Percentiles rank a stretch among this genome's conserved stretches.
phyloP scores from a whole-genome alignment of 108 stramenopile genomes.

The Pseudonitzschia delicatissima region DNA sequence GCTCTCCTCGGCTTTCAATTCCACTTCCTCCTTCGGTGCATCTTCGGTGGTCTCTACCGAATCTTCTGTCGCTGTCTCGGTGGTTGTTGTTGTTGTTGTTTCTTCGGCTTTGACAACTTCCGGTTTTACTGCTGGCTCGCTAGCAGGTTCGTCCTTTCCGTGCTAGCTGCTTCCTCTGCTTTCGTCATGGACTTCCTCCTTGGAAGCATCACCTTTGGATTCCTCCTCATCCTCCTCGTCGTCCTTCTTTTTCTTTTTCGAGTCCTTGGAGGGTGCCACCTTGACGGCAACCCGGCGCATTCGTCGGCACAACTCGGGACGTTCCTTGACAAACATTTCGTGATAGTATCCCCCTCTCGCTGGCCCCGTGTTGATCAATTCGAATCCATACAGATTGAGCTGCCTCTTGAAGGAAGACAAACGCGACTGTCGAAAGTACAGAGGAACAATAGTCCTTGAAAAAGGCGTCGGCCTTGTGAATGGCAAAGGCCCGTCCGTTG shows the following conservation, averaged over 20 bases:
- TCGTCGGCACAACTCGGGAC: constrained; percentile 47
- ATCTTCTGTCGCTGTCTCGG: not conserved
- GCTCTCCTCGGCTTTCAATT: too few relatives aligned
- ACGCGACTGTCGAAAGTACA: constrained; percentile 87
- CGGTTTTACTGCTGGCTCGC: too few relatives aligned
- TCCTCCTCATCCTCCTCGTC: not conserved
- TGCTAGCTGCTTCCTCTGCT: too few relatives aligned
- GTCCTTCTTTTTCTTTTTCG: not conserved
- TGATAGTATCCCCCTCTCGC: constrained; percentile 81
- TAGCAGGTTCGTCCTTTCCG: too few relatives aligned
- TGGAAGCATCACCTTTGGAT: not conserved
- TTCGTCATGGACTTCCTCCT: too few relatives aligned
- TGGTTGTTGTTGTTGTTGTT: not conserved
- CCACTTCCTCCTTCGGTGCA: too few relatives aligned
- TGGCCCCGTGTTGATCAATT: constrained; percentile 68
- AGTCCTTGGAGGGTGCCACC: constrained; percentile 24
- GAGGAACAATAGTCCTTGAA: constrained; percentile 75
- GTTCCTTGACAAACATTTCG: constrained; percentile 69
- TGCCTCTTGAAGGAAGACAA: constrained; percentile 91
- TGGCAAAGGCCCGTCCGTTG: constrained; percentile 66
- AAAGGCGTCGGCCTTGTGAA: constrained; percentile 69
- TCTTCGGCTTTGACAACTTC: too few relatives aligned
- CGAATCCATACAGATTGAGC: constrained; percentile 89
- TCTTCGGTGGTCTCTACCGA: not conserved
- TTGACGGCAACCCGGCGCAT: constrained; percentile 71